Percentiles rank a stretch among this genome's conserved stretches.
Conservation (phyloP, 129 eudicot species). For the Glebionis coronaria region DNA sequence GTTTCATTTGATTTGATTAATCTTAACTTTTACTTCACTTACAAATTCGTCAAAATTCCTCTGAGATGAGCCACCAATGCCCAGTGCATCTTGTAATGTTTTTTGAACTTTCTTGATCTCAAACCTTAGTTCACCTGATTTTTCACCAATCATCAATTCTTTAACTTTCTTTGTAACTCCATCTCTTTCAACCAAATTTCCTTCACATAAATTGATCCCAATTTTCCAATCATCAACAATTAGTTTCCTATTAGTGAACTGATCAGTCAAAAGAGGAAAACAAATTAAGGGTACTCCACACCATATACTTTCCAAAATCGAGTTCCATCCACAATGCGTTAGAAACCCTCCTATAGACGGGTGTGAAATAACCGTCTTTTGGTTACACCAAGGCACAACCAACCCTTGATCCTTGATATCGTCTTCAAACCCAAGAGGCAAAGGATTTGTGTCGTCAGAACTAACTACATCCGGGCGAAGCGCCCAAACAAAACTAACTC, state of each 20-base stretch:
- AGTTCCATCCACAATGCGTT: constrained; percentile 83
- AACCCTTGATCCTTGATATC: constrained; percentile 43
- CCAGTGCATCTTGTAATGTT: constrained; percentile 43
- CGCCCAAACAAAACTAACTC: constrained; percentile 64
- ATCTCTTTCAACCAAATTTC: constrained; percentile 25
- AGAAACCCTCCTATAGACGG: constrained; percentile 48
- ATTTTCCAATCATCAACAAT: constrained; percentile 76
- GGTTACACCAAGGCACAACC: constrained; percentile 63
- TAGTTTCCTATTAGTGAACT: constrained; percentile 58
- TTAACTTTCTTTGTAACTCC: constrained; percentile 49
- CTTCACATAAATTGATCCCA: constrained; percentile 58
- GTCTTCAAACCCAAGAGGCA: constrained; percentile 52
- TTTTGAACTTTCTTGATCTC: constrained; percentile 39
- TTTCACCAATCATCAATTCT: constrained; percentile 34
- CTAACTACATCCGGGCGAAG: constrained; percentile 69
- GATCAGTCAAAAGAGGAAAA: constrained; percentile 59
- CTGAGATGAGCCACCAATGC: constrained; percentile 46
- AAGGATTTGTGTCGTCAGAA: constrained; percentile 42
- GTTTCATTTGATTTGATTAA: constrained; percentile 7
- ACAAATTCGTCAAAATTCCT: constrained; percentile 7
- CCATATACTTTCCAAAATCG: constrained; percentile 62
- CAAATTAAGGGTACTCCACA: constrained; percentile 60
- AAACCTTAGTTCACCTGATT: constrained; percentile 25
- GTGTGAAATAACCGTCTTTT: constrained; percentile 49
- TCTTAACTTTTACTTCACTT: neutral